Evolutionary conservation across 257 asterid species (phyloP).

Genomic region (Solanum paucissectum): DNA sequence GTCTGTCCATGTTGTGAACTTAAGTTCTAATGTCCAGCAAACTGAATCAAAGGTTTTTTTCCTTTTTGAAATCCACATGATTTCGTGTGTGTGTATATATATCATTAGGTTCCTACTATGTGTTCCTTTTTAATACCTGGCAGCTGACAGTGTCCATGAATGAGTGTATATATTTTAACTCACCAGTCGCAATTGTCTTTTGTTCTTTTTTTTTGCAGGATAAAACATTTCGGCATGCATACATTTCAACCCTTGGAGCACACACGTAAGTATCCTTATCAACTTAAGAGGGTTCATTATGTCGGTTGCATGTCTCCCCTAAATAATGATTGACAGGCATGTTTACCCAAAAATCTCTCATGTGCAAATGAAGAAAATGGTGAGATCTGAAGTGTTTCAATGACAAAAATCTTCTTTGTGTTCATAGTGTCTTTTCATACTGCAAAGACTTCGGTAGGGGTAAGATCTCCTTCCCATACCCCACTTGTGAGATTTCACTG

Average conservation of each 20-base stretch:
- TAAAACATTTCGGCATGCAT: slow-evolving; percentile 92
- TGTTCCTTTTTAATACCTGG: not conserved
- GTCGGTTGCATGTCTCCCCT: not conserved
- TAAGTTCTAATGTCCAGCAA: not conserved
- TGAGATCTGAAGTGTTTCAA: not conserved
- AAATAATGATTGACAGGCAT: not conserved
- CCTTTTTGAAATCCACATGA: not conserved
- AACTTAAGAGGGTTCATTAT: not conserved
- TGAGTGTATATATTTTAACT: not conserved
- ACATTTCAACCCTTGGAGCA: slow-evolving; percentile 74
- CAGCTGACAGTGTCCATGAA: not conserved
- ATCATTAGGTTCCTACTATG: not conserved
- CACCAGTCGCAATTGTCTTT: not conserved
- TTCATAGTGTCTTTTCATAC: not conserved
- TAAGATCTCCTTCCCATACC: not conserved
- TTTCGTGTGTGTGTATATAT: not conserved
- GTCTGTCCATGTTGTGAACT: not conserved
- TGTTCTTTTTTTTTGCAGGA: slow-evolving; percentile 43
- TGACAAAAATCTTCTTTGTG: not conserved
- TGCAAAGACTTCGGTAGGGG: not conserved
- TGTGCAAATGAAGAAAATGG: not conserved
- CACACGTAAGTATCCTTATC: slow-evolving; percentile 68
- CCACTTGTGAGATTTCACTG: not conserved
- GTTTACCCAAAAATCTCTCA: not conserved
- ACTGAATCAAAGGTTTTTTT: not conserved